Percentiles rank a stretch among this genome's conserved stretches.
These are phyloP conservation scores for Chaetoscypha palmicola DNA, from an alignment of 2,329 filamentous ascomycete genomes.

Conservation along the genomic window DNA sequence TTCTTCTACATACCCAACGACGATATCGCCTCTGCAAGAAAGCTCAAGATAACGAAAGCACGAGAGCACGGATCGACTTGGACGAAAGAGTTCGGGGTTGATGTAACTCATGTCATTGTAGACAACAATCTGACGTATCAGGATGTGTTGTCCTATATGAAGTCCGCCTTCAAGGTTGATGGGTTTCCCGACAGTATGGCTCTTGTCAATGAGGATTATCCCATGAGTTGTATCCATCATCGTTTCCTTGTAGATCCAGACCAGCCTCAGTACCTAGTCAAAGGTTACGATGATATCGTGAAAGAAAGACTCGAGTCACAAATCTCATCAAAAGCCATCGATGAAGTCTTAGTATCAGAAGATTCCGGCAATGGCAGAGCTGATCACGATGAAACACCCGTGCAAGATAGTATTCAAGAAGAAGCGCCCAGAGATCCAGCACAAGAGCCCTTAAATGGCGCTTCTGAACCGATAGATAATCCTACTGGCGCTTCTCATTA, in stretches of 20 bases:
- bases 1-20: constrained; percentile 81
- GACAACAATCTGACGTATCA: constrained; percentile 61
- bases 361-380: background rate
- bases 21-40: constrained; percentile 60
- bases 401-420: background rate
- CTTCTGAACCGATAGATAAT: background rate
- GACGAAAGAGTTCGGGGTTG: constrained; percentile 46
- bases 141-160: constrained; percentile 54
- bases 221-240: constrained; percentile 60
- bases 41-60: constrained; percentile 66
- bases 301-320: background rate
- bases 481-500: no score
- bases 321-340: background rate
- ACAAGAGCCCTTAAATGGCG: background rate
- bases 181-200: constrained; percentile 35
- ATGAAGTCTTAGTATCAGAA: no score
- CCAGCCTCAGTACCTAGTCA: constrained; percentile 52
- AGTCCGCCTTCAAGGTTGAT: constrained; percentile 13
- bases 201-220: constrained; percentile 63
- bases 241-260: constrained; percentile 49
- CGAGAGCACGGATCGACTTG: constrained; percentile 69
- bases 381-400: background rate
- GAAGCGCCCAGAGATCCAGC: background rate
- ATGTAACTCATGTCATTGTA: constrained; percentile 72
- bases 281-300: constrained; percentile 6